Evolutionary conservation across 2,329 filamentous ascomycete genomes (phyloP).

Genomic region (Fusarium irregulare): DNA sequence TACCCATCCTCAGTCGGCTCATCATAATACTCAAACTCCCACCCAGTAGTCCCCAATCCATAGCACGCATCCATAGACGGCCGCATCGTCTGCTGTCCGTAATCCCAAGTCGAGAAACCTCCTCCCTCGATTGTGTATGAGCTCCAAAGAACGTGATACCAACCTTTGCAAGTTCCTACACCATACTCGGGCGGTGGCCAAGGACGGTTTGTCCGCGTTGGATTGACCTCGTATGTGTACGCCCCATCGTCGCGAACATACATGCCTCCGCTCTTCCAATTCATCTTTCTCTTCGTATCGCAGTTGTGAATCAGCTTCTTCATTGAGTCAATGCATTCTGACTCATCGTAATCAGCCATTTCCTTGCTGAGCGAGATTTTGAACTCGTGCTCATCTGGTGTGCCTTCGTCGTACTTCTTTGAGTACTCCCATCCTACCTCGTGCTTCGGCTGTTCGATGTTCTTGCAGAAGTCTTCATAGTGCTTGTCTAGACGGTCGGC

Average conservation of each 20-base stretch:
- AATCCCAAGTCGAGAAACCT: conserved; percentile 5
- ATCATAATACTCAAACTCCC: conserved; percentile 14
- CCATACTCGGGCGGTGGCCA: conserved; percentile 1
- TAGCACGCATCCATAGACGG: conserved; percentile 1
- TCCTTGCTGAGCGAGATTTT: not conserved
- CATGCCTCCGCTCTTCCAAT: conserved; percentile 1
- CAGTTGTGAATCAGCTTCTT: conserved; percentile 7
- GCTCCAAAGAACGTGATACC: not conserved
- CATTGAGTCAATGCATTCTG: not conserved
- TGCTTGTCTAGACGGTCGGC: not conserved
- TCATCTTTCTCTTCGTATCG: not conserved
- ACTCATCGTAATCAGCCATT: not conserved
- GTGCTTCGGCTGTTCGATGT: not conserved
- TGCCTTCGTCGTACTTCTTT: not conserved
- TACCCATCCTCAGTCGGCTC: not conserved
- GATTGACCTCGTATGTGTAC: conserved; percentile 2
- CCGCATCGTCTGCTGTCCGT: conserved; percentile 6
- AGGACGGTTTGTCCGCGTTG: not conserved
- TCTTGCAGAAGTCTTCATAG: not conserved
- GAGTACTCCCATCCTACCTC: not conserved
- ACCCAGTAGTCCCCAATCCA: conserved; percentile 1
- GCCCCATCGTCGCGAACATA: not conserved
- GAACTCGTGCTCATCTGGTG: conserved; percentile 8
- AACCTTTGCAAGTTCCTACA: not conserved
- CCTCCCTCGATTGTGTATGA: not conserved